These are phyloP conservation scores for Colletotrichum endophyticum DNA, from an alignment of 2,329 filamentous ascomycete species.

Conservation along the genomic window DNA sequence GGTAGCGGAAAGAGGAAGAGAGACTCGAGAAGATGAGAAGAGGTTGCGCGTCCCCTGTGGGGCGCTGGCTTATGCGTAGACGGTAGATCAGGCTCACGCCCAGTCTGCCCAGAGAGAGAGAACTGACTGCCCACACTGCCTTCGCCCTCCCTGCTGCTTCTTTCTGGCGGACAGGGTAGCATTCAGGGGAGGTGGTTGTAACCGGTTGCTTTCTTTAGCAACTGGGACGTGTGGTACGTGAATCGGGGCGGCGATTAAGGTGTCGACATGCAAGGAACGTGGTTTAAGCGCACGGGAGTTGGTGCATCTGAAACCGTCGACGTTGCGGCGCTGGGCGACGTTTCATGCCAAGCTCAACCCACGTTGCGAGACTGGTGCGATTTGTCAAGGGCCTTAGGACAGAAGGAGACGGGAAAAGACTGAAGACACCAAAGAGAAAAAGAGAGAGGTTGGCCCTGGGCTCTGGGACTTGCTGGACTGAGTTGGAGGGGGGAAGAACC, in stretches of 20 bases:
- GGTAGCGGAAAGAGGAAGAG: constrained; percentile 4
- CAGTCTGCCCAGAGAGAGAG: background rate
- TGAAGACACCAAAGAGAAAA: background rate
- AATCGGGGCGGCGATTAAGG: constrained; percentile 15
- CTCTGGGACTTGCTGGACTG: background rate
- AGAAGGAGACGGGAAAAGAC: background rate
- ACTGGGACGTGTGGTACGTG: constrained; percentile 12
- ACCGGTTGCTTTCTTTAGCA: constrained; percentile 18
- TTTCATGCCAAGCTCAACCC: constrained; percentile 17
- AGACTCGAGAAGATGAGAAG: constrained; percentile 1
- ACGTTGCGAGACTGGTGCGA: constrained; percentile 14
- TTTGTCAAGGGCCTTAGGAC: constrained; percentile 5
- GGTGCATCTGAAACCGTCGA: constrained; percentile 21
- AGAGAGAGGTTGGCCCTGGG: background rate
- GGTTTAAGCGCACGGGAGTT: constrained; percentile 18
- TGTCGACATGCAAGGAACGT: constrained; percentile 21
- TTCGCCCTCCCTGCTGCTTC: background rate
- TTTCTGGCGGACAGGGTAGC: background rate
- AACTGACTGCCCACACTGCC: background rate
- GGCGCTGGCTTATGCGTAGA: constrained; percentile 16
- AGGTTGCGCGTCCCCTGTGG: constrained; percentile 22
- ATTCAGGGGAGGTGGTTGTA: constrained; percentile 15
- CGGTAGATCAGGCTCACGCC: constrained; percentile 7
- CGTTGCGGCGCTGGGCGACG: constrained; percentile 20
- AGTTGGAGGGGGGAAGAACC: background rate